phyloP scores from a whole-genome alignment of 2,329 filamentous ascomycete species.

The Bipolaris sorokiniana region DNA sequence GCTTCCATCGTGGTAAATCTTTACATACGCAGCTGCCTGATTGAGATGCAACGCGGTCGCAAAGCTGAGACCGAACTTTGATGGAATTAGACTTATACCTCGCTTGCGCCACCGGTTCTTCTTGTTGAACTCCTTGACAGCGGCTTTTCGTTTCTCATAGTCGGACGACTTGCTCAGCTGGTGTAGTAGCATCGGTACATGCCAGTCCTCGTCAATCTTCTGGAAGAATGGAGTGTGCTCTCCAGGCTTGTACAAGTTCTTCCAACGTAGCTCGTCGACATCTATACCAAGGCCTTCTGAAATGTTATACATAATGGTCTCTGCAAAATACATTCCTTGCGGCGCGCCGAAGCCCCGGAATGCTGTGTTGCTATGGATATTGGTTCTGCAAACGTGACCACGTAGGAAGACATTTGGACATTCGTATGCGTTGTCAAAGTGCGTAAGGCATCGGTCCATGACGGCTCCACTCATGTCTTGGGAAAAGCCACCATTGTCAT shows the following conservation, averaged over 20 bases:
- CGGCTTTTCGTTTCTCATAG: conserved; percentile 72
- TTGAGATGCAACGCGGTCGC: conserved; percentile 88
- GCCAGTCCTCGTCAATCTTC: conserved; percentile 78
- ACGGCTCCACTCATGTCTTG: conserved; percentile 75
- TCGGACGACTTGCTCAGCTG: conserved; percentile 77
- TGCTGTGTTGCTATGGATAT: conserved; percentile 94
- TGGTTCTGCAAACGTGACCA: conserved; percentile 86
- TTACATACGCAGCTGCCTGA: conserved; percentile 88
- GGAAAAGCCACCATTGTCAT: conserved; percentile 85
- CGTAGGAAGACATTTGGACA: conserved; percentile 86
- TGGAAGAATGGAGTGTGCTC: conserved; percentile 92
- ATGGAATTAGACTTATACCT: conserved; percentile 82
- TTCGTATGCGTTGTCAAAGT: conserved; percentile 86
- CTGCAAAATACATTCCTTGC: conserved; percentile 91
- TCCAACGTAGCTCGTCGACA: conserved; percentile 76
- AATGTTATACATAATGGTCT: conserved; percentile 85
- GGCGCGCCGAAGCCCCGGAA: conserved; percentile 95
- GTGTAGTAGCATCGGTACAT: conserved; percentile 89
- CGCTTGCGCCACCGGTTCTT: conserved; percentile 91
- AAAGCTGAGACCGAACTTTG: conserved; percentile 96
- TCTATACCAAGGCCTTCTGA: conserved; percentile 87
- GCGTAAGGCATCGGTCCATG: conserved; percentile 81
- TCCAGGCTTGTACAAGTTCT: conserved; percentile 81
- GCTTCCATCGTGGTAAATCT: conserved; percentile 94
- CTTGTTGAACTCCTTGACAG: conserved; percentile 77